Evolutionary conservation across 371 early-diverging fungal genomes (phyloP).

Genomic region (Batrachochytrium dendrobatidis): DNA sequence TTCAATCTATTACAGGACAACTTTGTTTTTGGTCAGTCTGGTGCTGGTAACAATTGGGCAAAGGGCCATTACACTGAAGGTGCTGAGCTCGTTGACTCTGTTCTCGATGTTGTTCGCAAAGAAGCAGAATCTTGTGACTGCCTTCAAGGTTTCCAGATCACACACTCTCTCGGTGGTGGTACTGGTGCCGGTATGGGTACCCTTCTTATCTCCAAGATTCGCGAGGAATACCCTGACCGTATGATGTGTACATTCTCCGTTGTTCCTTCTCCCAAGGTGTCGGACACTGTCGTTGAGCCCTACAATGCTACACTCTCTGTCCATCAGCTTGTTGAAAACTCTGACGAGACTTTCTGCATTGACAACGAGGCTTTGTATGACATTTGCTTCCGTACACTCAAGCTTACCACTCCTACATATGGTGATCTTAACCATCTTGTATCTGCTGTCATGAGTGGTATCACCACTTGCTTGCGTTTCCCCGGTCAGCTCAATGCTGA

Average conservation of each 20-base stretch:
- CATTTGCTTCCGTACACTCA: conserved; percentile 90
- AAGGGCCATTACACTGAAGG: conserved; percentile 98
- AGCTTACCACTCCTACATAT: conserved; percentile 74
- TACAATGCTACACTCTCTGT: conserved; percentile 98
- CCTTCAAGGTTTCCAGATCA: conserved; percentile 93
- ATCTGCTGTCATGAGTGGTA: conserved; percentile 91
- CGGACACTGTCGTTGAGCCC: conserved; percentile 92
- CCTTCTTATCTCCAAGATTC: conserved; percentile 81
- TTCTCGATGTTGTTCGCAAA: conserved; percentile 87
- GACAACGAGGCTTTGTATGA: conserved; percentile 98
- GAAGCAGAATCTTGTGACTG: conserved; percentile 89
- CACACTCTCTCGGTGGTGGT: conserved; percentile 94
- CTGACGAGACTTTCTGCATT: conserved; percentile 98
- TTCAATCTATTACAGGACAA: conserved; percentile 56
- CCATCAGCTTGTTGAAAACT: conserved; percentile 96
- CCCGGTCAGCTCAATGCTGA: conserved; percentile 97
- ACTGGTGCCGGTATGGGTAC: conserved; percentile 95
- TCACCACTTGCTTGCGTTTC: conserved; percentile 96
- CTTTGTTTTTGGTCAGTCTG: conserved; percentile 82
- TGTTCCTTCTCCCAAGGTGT: conserved; percentile 88
- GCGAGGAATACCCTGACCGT: conserved; percentile 91
- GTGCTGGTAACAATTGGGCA: conserved; percentile 98
- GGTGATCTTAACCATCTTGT: conserved; percentile 90
- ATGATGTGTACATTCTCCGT: conserved; percentile 97
- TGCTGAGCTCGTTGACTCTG: conserved; percentile 87